Percentiles rank a stretch among this genome's conserved stretches.
Conservation (phyloP, 2,329 filamentous ascomycete species). For the Epichloe typhina region DNA sequence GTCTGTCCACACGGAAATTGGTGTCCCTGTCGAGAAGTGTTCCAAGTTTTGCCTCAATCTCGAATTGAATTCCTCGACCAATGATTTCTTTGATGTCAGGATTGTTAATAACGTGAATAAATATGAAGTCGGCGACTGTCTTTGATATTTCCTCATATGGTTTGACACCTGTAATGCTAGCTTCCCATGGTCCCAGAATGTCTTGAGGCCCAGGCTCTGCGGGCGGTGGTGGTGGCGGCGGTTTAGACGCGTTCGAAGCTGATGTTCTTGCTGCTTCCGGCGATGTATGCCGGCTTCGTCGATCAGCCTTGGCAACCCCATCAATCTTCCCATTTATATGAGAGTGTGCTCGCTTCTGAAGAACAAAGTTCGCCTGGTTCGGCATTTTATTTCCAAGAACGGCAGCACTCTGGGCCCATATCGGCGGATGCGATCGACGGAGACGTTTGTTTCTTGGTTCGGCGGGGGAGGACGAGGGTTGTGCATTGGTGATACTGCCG, state of each 20-base stretch:
- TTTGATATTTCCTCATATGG: slow-evolving; percentile 66
- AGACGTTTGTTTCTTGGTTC: slow-evolving; percentile 26
- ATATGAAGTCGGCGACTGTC: slow-evolving; percentile 70
- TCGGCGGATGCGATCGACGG: slow-evolving; percentile 25
- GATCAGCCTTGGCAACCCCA: slow-evolving; percentile 15
- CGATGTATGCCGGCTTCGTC: slow-evolving; percentile 31
- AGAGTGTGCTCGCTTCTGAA: slow-evolving; percentile 25
- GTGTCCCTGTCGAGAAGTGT: slow-evolving; percentile 63
- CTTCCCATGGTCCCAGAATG: slow-evolving; percentile 46
- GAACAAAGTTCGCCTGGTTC: slow-evolving; percentile 30
- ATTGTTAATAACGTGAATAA: slow-evolving; percentile 53
- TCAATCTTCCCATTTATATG: slow-evolving; percentile 28
- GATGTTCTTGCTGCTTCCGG: slow-evolving; percentile 29
- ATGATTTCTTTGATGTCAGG: slow-evolving; percentile 51
- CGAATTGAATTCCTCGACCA: slow-evolving; percentile 58
- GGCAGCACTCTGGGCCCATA: slow-evolving; percentile 34
- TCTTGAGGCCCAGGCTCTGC: slow-evolving; percentile 19
- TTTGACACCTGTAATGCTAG: slow-evolving; percentile 54
- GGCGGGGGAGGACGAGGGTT: slow-evolving; percentile 19
- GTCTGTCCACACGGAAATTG: slow-evolving; percentile 53
- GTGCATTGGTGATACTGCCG: slow-evolving; percentile 9
- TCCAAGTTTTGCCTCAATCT: slow-evolving; percentile 91
- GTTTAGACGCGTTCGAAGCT: slow-evolving; percentile 10
- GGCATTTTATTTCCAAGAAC: slow-evolving; percentile 23
- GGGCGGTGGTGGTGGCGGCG: slow-evolving; percentile 11